Percentiles rank a stretch among this genome's conserved stretches.
These are phyloP conservation scores for Protoeuglena noctilucae DNA, from an alignment of 139 green algal genomes.

Conservation along the genomic window DNA sequence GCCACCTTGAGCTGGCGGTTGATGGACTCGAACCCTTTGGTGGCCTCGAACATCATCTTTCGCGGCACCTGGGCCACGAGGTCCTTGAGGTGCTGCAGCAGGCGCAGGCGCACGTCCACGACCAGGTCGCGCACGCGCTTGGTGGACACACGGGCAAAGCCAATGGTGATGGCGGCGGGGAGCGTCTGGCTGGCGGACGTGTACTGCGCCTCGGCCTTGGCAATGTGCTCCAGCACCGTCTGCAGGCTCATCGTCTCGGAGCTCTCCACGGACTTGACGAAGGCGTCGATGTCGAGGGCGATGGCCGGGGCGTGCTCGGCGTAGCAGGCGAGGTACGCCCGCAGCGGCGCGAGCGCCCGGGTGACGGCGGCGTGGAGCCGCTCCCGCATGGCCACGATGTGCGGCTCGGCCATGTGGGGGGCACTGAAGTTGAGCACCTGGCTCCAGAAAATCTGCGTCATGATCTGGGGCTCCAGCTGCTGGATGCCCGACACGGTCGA, in stretches of 20 bases:
- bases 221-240: constrained; percentile 30
- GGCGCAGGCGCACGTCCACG: constrained; percentile 42
- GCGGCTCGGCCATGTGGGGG: constrained; percentile 36
- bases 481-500: constrained; percentile 28
- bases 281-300: constrained; percentile 6
- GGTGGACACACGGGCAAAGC: constrained; percentile 24
- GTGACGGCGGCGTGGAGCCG: constrained; percentile 8
- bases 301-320: constrained; percentile 21
- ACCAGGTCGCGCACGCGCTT: constrained; percentile 39
- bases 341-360: constrained; percentile 15
- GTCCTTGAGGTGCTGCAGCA: constrained; percentile 37
- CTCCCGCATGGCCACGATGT: constrained; percentile 16
- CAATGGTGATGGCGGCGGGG: constrained; percentile 29
- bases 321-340: constrained; percentile 29
- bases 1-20: constrained; percentile 28
- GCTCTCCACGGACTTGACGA: constrained; percentile 9
- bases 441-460: constrained; percentile 62
- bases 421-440: constrained; percentile 30
- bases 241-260: constrained; percentile 34
- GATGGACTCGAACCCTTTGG: constrained; percentile 40
- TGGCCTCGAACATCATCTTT: constrained; percentile 26
- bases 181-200: constrained; percentile 26
- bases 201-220: constrained; percentile 25
- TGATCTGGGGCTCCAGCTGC: constrained; percentile 53
- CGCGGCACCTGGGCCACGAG: constrained; percentile 29